phyloP scores from a whole-genome alignment of 306 rosid genomes.

The Cucurbita pepo region DNA sequence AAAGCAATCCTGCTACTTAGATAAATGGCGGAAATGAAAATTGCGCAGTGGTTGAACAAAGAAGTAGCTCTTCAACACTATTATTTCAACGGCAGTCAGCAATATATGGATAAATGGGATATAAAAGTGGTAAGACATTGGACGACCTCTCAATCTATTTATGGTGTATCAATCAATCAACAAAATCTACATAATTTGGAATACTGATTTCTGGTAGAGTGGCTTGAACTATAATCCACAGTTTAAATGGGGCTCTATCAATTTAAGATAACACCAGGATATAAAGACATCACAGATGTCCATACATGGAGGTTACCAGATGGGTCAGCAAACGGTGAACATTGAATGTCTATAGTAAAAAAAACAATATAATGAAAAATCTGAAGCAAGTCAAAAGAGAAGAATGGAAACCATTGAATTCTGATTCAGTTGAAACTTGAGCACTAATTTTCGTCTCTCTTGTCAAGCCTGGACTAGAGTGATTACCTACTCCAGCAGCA shows the following conservation, averaged over 20 bases:
- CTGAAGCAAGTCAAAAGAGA: constrained; percentile 20
- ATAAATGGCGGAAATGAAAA: background rate
- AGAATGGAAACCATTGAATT: constrained; percentile 14
- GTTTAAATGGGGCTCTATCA: background rate
- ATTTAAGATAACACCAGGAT: background rate
- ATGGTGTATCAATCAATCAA: background rate
- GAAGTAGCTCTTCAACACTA: background rate
- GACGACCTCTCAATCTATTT: background rate
- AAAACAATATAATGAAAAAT: constrained; percentile 18
- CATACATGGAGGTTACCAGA: background rate
- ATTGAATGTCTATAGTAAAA: constrained; percentile 9
- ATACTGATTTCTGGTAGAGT: background rate
- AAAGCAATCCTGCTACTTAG: background rate
- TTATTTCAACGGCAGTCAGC: background rate
- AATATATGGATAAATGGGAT: background rate
- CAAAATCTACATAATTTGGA: background rate
- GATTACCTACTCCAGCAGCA: constrained; percentile 44
- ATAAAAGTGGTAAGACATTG: background rate
- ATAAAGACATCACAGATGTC: background rate
- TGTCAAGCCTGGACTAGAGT: constrained; percentile 30
- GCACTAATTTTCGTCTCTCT: constrained; percentile 18
- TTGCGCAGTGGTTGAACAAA: background rate
- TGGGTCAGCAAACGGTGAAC: background rate
- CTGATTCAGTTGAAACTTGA: constrained; percentile 29
- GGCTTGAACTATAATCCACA: background rate